Percentiles rank a stretch among this genome's conserved stretches.
phyloP scores from a whole-genome alignment of 371 early-diverging fungal species.

The Mortierella sp. region DNA sequence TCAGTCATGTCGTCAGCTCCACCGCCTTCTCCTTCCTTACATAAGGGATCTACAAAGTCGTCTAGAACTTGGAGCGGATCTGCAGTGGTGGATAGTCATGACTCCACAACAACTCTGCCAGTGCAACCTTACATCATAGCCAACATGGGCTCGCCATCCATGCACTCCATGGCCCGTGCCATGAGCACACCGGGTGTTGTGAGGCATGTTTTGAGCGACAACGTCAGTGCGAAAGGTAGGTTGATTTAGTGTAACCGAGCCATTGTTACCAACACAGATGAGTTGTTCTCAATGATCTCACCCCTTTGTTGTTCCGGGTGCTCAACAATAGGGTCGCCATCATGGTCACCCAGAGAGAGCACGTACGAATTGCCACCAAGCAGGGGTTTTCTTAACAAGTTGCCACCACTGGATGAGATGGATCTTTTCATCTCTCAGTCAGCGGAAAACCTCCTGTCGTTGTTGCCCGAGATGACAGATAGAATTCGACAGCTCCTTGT shows the following conservation, averaged over 20 bases:
- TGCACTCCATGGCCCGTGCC: neutral
- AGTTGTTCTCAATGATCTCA: too few species aligned
- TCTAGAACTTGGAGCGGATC: constrained; percentile 8
- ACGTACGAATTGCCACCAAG: constrained; percentile 16
- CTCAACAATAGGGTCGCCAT: constrained; percentile 19
- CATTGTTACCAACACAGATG: too few species aligned
- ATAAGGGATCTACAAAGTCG: neutral
- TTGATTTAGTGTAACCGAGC: too few species aligned
- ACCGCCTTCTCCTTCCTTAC: neutral
- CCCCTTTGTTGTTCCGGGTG: too few species aligned
- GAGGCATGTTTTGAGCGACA: constrained; percentile 14
- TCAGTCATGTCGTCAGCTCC: neutral
- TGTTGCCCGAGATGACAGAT: constrained; percentile 50
- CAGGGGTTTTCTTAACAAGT: constrained; percentile 33
- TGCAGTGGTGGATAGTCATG: neutral
- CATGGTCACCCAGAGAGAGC: constrained; percentile 41
- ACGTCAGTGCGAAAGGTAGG: constrained; percentile 12
- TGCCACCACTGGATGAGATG: constrained; percentile 47
- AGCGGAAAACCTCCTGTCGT: constrained; percentile 34
- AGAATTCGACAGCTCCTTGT: constrained; percentile 36
- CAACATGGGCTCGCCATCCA: constrained; percentile 14
- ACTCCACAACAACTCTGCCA: neutral
- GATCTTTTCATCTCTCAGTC: constrained; percentile 44
- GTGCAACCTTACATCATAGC: constrained; percentile 8
- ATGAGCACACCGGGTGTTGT: neutral